phyloP scores from a whole-genome alignment of 2,329 filamentous ascomycete species.

The Alternaria incomplexa region DNA sequence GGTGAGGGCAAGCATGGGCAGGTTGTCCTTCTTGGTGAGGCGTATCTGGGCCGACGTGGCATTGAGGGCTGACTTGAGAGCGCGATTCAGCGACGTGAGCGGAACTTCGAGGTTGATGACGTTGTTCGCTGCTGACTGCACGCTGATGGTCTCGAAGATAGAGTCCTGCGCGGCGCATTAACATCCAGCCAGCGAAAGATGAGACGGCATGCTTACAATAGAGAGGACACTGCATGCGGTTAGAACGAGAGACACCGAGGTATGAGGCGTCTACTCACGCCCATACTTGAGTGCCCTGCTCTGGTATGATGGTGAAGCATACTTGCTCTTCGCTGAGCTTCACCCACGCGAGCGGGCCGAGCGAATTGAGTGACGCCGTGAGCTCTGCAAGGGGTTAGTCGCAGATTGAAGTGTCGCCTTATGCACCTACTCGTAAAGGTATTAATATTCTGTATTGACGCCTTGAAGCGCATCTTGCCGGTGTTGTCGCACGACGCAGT shows the following conservation, averaged over 20 bases:
- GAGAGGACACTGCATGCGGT: conserved; percentile 46
- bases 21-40: conserved; percentile 88
- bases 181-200: background rate
- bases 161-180: conserved; percentile 66
- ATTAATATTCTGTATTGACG: conserved; percentile 58
- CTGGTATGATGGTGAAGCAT: conserved; percentile 94
- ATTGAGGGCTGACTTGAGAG: conserved; percentile 85
- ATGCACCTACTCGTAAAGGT: conserved; percentile 59
- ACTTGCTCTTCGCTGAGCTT: conserved; percentile 85
- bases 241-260: conserved; percentile 23
- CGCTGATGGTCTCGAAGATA: conserved; percentile 86
- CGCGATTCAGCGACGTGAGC: conserved; percentile 83
- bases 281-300: conserved; percentile 96
- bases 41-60: conserved; percentile 83
- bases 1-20: conserved; percentile 87
- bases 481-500: conserved; percentile 15
- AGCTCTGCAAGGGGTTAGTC: conserved; percentile 56
- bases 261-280: conserved; percentile 64
- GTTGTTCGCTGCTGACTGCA: conserved; percentile 86
- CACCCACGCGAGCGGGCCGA: conserved; percentile 88
- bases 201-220: conserved; percentile 48
- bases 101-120: conserved; percentile 97
- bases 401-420: fast-evolving
- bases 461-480: conserved; percentile 59
- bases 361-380: conserved; percentile 66